A percentile compares a stretch with the other conserved stretches of the same genome.
phyloP scores from a whole-genome alignment of 345 rosid genomes.

The Jatropha curcas region DNA sequence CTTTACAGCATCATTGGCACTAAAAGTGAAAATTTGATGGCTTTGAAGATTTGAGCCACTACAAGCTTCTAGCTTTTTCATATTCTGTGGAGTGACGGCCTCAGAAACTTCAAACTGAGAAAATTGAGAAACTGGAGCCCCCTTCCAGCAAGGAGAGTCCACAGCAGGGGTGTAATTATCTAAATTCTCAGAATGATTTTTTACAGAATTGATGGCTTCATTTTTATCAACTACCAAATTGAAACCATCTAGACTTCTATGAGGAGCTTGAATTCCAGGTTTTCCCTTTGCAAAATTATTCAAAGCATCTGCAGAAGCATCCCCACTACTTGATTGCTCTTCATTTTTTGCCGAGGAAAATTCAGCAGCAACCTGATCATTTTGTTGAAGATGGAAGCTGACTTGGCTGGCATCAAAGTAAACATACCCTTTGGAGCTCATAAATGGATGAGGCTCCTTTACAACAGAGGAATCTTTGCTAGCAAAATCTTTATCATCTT shows the following conservation, averaged over 20 bases:
- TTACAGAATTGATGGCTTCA: conserved; percentile 32
- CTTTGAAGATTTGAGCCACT: conserved; percentile 36
- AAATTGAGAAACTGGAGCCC: conserved; percentile 41
- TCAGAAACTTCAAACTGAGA: conserved; percentile 36
- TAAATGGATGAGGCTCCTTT: conserved; percentile 36
- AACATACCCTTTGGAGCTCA: conserved; percentile 30
- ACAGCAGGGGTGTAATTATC: conserved; percentile 43
- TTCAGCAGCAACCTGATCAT: conserved; percentile 26
- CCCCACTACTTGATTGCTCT: conserved; percentile 25
- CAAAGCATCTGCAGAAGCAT: conserved; percentile 29
- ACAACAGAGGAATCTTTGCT: conserved; percentile 18
- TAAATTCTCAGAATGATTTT: conserved; percentile 40
- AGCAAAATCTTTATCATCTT: conserved; percentile 17
- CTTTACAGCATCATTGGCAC: conserved; percentile 27
- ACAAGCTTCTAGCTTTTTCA: conserved; percentile 40
- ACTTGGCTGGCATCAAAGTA: conserved; percentile 38
- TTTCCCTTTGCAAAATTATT: conserved; percentile 22
- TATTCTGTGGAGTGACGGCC: conserved; percentile 23
- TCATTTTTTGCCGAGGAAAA: conserved; percentile 21
- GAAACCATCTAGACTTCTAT: conserved; percentile 33
- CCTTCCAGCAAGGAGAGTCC: conserved; percentile 65
- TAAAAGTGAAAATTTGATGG: conserved; percentile 25
- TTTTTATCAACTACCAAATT: conserved; percentile 34
- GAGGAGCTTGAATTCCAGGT: conserved; percentile 33
- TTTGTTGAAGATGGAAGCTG: conserved; percentile 35